phyloP scores from a whole-genome alignment of 805 yeast genomes.

The Barnettozyma populi region DNA sequence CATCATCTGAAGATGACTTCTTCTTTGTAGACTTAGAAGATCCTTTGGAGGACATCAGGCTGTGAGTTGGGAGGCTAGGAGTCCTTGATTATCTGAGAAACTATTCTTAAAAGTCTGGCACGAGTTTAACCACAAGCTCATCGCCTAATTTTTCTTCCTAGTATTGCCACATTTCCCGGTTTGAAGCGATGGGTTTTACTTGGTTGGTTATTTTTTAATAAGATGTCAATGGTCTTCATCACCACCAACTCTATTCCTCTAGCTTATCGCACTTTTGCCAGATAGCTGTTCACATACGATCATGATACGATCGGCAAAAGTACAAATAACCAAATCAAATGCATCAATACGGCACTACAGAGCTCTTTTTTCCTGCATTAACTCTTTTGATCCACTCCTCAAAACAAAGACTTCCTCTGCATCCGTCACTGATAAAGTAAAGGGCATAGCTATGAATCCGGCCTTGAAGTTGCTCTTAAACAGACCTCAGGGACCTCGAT shows the following conservation, averaged over 20 bases:
- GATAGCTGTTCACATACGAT: not conserved
- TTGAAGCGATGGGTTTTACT: not conserved
- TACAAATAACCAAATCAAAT: not conserved
- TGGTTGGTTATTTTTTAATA: no score
- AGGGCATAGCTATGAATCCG: not conserved
- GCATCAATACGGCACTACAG: constrained; percentile 6
- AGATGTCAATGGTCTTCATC: not conserved
- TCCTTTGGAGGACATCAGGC: constrained; percentile 5
- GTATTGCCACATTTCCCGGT: not conserved
- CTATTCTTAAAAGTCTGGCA: no score
- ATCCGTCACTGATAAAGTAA: not conserved
- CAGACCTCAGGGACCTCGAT: not conserved
- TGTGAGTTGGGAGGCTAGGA: not conserved
- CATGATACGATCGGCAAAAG: not conserved
- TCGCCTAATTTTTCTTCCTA: not conserved
- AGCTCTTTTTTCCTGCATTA: not conserved
- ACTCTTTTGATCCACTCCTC: constrained; percentile 2
- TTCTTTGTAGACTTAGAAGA: constrained; percentile 12
- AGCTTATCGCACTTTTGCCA: not conserved
- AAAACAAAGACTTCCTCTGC: not conserved
- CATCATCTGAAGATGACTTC: constrained; percentile 11
- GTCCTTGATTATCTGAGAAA: not conserved
- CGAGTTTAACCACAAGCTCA: not conserved
- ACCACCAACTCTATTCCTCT: not conserved
- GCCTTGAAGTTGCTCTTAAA: not conserved